Conservation (phyloP, 2,329 filamentous ascomycete genomes). For the Xylariaceae sp. region DNA sequence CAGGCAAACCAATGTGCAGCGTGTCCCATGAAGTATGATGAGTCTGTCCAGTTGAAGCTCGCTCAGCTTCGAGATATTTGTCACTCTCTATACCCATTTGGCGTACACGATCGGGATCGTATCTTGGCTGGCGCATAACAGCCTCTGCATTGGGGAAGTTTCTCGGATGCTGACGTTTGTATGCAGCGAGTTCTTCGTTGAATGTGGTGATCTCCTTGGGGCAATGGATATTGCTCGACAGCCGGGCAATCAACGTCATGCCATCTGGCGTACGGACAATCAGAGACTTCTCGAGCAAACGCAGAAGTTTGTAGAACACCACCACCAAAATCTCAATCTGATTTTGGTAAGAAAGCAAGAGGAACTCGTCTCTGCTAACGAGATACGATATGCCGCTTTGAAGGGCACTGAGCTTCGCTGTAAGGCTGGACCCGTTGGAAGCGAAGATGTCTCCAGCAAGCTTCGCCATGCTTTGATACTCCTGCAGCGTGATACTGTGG, state of each 20-base stretch:
- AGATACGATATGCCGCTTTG: conserved; percentile 13
- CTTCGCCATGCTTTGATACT: neutral
- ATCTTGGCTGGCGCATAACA: too few species aligned
- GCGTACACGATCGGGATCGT: too few species aligned
- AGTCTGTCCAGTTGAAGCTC: too few species aligned
- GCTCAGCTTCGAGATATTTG: too few species aligned
- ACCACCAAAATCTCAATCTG: conserved; percentile 13
- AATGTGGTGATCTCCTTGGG: conserved; percentile 10
- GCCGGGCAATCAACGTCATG: conserved; percentile 8
- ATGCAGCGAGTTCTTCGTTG: neutral
- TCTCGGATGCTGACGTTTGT: neutral
- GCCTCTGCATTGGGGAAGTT: neutral
- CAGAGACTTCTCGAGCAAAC: neutral
- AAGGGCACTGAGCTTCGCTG: neutral
- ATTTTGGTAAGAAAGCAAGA: conserved; percentile 9
- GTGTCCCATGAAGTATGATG: too few species aligned
- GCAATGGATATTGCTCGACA: conserved; percentile 6
- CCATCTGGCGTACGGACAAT: conserved; percentile 13
- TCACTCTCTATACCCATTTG: too few species aligned
- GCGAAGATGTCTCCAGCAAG: neutral
- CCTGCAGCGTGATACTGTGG: neutral
- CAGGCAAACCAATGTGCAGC: too few species aligned
- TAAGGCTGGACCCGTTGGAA: neutral
- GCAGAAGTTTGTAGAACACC: conserved; percentile 15
- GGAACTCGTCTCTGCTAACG: conserved; percentile 12